phyloP scores from a whole-genome alignment of 2,329 filamentous ascomycete species.

The Chrysosporium keratinophilum region DNA sequence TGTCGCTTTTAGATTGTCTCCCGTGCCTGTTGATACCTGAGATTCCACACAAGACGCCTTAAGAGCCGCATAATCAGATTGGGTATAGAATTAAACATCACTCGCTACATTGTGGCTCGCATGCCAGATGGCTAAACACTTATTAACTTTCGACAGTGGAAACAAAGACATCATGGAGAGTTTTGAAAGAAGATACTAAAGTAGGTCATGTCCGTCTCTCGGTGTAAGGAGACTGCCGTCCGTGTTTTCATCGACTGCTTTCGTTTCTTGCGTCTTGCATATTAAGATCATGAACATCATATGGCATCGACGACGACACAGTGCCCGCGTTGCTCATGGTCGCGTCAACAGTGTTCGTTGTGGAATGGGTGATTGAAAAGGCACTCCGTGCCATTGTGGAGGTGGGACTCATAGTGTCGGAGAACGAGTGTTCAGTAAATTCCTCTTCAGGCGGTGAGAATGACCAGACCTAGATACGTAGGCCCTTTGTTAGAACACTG shows the following conservation, averaged over 20 bases:
- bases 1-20: not conserved
- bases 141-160: not conserved
- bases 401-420: constrained; percentile 55
- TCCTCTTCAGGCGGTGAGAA: constrained; percentile 75
- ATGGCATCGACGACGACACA: constrained; percentile 3
- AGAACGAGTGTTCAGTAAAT: constrained; percentile 71
- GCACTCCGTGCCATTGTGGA: not conserved
- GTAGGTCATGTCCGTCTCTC: not conserved
- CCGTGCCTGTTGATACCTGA: not conserved
- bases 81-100: not conserved
- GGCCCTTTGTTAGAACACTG: constrained; percentile 7
- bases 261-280: constrained; percentile 11
- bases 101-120: constrained; percentile 4
- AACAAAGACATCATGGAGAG: not conserved
- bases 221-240: not conserved
- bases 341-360: not conserved
- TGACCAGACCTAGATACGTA: constrained; percentile 65
- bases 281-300: constrained; percentile 13
- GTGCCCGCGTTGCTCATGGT: constrained; percentile 5
- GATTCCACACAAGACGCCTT: not conserved
- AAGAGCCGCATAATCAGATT: not conserved
- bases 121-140: not conserved
- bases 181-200: not conserved
- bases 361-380: not conserved
- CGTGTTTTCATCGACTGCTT: not conserved